Evolutionary conservation across 2,329 filamentous ascomycete genomes (phyloP), one percentile per base, ranked within the genome.

Genomic region (Aureobasidium namibiae): DNA sequence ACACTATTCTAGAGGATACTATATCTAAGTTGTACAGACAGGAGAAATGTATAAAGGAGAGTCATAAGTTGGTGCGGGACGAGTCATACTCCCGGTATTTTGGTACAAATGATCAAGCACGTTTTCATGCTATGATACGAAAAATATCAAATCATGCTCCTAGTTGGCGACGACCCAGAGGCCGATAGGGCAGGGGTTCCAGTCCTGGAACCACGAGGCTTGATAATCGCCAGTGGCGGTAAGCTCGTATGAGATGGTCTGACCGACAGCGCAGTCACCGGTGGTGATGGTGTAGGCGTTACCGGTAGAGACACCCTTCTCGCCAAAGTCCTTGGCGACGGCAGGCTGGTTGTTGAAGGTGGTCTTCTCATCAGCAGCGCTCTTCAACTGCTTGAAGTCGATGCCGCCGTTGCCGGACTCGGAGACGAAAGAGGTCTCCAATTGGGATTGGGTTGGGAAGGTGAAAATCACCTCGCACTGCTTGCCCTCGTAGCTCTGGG

Each of bases 381-480:
- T 66, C 50, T 70, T 68, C 31, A 88, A 76, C 65, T 72, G 69
- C n/a, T 61, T 53, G 52, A 72, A 65, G 7, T 24, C 57, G 41
- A 74, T 66, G 79, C 38, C 84, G 71, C 21, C 75, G 66, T 62
- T 81, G 70, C 82, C 78, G 26, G 74, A 80, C 67, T 80, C 82
- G 23, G 73, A 79, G 70, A 76, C 86, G n/a, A 76, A 75, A 0
- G 83, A 84, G 1, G 83, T 85, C 71, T 82, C 72, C n/a, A 87
- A 79, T 34, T 84, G 72, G n/a, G 75, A 66, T 61, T 82, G 71
- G 48, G 74, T 65, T 11, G 86, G 85, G 72, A 88, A 81, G 48
- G 87, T 75, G 79, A 89, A 89, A 60, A 84, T 74, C 7, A 88
- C 74, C 60, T 77, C 80, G 74, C 86, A 89, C 8, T 73, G 81